Percentiles rank a stretch among this genome's conserved stretches.
Conservation (phyloP, 73 alveolate species). For the Effrenium voratum region DNA sequence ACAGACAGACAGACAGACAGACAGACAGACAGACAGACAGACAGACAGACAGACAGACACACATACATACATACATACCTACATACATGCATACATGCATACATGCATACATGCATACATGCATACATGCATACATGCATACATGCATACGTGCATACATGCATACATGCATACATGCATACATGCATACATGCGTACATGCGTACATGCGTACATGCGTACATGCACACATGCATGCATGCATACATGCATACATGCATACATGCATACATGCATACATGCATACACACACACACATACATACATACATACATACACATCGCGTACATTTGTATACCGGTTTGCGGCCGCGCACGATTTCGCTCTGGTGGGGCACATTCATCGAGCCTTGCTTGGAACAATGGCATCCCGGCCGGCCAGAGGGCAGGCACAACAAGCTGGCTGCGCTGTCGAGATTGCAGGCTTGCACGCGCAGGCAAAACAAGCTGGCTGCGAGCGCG, state of each 20-base stretch:
- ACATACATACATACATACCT: neutral
- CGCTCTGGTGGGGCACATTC: too few relatives aligned
- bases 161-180: constrained; percentile 32
- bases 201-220: constrained; percentile 1
- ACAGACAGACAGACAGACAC: neutral
- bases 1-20: neutral
- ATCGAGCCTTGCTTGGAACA: too few relatives aligned
- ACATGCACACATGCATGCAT: constrained; percentile 6
- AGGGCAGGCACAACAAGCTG: too few relatives aligned
- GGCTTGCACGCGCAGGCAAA: too few relatives aligned
- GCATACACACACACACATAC: too few relatives aligned
- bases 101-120: neutral
- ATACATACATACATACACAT: too few relatives aligned
- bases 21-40: neutral
- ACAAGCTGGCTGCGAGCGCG: too few relatives aligned
- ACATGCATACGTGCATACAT: constrained; percentile 7
- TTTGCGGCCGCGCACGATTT: too few relatives aligned
- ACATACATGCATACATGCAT: neutral
- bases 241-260: constrained; percentile 19
- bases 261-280: constrained; percentile 1
- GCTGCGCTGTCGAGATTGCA: too few relatives aligned
- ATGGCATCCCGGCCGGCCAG: too few relatives aligned
- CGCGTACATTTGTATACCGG: too few relatives aligned
- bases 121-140: neutral
- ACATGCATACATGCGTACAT: constrained; percentile 25